Base-by-base conservation (phyloP, 345 rosid genomes). In the Eutrema japonicum region DNA sequence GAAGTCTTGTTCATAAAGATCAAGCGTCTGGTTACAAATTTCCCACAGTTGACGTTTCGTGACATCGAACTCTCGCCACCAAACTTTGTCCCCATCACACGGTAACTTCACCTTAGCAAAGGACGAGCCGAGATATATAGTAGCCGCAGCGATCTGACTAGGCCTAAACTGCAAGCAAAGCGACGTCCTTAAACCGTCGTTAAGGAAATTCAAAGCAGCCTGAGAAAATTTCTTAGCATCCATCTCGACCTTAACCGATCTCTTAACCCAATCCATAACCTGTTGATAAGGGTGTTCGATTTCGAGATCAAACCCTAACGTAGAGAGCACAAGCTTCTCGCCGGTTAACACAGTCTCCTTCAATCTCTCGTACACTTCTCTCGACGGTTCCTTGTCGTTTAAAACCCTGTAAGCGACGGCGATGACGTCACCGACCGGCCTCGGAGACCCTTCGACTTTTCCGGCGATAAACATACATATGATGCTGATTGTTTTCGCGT, bases 401-500 rank as follows among this genome's bases (percentile, higher is more conserved):
- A 70, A 37, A 46, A 58, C 9, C 74, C 6, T 26, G 49, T 47
- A 48, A 26, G 8, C 37, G 8, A 10, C 29, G 10, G 2, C 0
- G 30, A 48, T 7, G 35, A 70, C 74, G 5, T 48, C 40, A 27
- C 47, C 40, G 0, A 38, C 58, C 8, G 58, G 40, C 2, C 32
- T 36, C 2, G 74, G 74, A 26, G 58, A 70, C 13, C 47, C 74
- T 58, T 70, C 74, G 8, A 37, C 30, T 59, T 70, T 70, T 2
- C 74, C 74, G 6, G 74, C 74, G 16, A 70, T 48, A 2, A 70
- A 70, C 74, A 70, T 58, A 10, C 74, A 70, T 13, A 70, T 48
- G 30, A 59, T 70, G 10, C 57, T 30, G 29, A 58, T 27, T 36
- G 13, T 58, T 59, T 29, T 70, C 2, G 49, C 3, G 57, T 70